These are phyloP conservation scores for Bryum argenteum DNA, from an alignment of 225 moss, liverwort and hornwort genomes.

Conservation along the genomic window DNA sequence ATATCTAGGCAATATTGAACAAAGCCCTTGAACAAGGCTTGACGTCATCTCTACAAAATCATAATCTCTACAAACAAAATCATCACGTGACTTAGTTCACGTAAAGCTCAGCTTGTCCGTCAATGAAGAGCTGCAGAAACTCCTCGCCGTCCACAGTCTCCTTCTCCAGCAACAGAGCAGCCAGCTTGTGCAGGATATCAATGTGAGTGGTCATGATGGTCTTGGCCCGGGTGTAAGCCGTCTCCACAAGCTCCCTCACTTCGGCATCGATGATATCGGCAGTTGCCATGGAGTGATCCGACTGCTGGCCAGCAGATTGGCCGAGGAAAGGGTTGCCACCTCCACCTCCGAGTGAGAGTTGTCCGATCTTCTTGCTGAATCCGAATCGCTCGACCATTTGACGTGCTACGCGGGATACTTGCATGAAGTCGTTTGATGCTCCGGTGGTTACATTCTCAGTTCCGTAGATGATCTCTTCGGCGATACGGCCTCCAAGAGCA, in stretches of 20 bases:
- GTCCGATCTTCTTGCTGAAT: constrained; percentile 36
- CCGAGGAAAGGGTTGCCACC: constrained; percentile 29
- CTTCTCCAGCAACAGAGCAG: constrained; percentile 33
- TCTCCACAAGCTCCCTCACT: constrained; percentile 30
- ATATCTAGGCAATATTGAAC: constrained; percentile 23
- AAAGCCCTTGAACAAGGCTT: constrained; percentile 4
- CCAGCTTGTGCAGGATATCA: constrained; percentile 32
- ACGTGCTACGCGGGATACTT: constrained; percentile 34
- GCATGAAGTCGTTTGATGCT: constrained; percentile 37
- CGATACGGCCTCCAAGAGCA: constrained; percentile 34
- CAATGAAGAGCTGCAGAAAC: constrained; percentile 34
- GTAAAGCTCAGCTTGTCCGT: constrained; percentile 34
- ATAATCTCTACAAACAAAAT: constrained; percentile 26
- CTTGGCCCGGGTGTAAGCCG: constrained; percentile 26
- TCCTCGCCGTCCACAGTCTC: constrained; percentile 33
- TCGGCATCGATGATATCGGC: constrained; percentile 32
- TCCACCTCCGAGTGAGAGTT: constrained; percentile 27
- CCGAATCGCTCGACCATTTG: constrained; percentile 41
- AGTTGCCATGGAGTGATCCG: constrained; percentile 37
- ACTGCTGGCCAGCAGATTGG: constrained; percentile 34
- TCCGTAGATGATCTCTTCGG: constrained; percentile 37
- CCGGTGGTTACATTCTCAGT: constrained; percentile 31
- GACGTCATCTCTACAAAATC: constrained; percentile 22
- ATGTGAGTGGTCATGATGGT: constrained; percentile 36
- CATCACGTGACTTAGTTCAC: constrained; percentile 27